Percentiles rank a stretch among this genome's conserved stretches.
Conservation (phyloP, 2,329 filamentous ascomycete genomes). For the Botryotinia narcissicola region DNA sequence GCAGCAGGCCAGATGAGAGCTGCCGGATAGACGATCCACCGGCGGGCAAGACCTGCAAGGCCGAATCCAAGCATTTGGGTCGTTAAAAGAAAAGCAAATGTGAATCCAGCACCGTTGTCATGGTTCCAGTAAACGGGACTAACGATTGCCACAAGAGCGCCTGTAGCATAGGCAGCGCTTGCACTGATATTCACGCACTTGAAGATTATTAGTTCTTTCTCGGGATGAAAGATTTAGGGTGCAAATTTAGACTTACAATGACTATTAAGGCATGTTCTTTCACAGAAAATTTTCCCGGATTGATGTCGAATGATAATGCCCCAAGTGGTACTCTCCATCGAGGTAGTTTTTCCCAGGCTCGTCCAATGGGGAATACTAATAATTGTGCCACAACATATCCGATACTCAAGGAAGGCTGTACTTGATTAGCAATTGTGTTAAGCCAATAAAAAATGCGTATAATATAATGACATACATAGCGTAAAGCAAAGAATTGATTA, state of each 20-base stretch:
- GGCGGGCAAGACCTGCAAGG: slow-evolving; percentile 49
- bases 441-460: background rate
- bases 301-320: slow-evolving; percentile 42
- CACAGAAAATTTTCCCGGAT: slow-evolving; percentile 61
- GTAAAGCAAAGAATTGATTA: slow-evolving; percentile 29
- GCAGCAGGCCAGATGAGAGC: slow-evolving; percentile 53
- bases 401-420: slow-evolving; percentile 26
- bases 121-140: slow-evolving; percentile 52
- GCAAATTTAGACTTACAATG: slow-evolving; percentile 39
- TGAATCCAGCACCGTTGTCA: slow-evolving; percentile 46
- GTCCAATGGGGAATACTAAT: slow-evolving; percentile 46
- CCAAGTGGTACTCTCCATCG: slow-evolving; percentile 47
- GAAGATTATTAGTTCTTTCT: slow-evolving; percentile 48
- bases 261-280: slow-evolving; percentile 67
- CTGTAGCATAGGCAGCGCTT: slow-evolving; percentile 47
- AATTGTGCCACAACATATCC: slow-evolving; percentile 29
- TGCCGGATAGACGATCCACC: slow-evolving; percentile 52
- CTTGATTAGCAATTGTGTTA: background rate
- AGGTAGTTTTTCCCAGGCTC: slow-evolving; percentile 50
- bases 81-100: slow-evolving; percentile 49
- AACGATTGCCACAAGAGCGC: slow-evolving; percentile 51
- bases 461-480: slow-evolving; percentile 7
- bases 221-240: background rate
- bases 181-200: slow-evolving; percentile 39
- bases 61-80: slow-evolving; percentile 58